These are phyloP conservation scores for Alopecurus myosuroides DNA, from an alignment of 176 grass and related monocot genomes.

Conservation along the genomic window DNA sequence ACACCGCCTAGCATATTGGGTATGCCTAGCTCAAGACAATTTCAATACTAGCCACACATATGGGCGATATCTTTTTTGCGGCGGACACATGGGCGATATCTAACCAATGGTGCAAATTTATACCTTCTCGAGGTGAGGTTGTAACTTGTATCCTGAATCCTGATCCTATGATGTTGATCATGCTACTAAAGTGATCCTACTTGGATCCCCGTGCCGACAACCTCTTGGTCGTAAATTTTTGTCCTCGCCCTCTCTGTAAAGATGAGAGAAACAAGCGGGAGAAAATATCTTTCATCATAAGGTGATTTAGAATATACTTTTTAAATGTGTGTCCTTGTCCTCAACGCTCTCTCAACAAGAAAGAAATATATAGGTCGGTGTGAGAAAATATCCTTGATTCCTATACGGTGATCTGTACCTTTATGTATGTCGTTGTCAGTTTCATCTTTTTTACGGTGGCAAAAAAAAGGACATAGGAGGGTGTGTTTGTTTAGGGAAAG, in stretches of 20 bases:
- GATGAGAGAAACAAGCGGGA: background rate
- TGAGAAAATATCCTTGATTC: conserved; percentile 11
- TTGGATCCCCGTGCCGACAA: background rate
- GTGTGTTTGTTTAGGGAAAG: background rate
- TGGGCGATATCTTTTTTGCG: no score
- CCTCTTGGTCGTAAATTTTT: background rate
- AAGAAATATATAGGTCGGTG: background rate
- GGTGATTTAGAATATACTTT: background rate
- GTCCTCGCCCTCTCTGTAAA: background rate
- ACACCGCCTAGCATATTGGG: no score
- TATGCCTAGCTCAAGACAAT: no score
- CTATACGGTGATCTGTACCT: background rate
- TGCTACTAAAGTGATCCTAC: background rate
- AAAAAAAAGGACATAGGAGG: background rate
- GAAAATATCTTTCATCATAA: background rate
- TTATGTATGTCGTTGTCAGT: background rate
- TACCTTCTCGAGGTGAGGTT: background rate
- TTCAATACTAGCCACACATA: background rate
- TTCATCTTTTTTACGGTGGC: background rate
- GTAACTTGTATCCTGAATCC: background rate
- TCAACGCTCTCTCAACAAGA: background rate
- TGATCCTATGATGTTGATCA: background rate
- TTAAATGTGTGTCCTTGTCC: background rate
- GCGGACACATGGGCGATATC: no score
- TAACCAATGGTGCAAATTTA: background rate